Base-by-base conservation (phyloP, 73 alveolate species). In the Durusdinium trenchii region DNA sequence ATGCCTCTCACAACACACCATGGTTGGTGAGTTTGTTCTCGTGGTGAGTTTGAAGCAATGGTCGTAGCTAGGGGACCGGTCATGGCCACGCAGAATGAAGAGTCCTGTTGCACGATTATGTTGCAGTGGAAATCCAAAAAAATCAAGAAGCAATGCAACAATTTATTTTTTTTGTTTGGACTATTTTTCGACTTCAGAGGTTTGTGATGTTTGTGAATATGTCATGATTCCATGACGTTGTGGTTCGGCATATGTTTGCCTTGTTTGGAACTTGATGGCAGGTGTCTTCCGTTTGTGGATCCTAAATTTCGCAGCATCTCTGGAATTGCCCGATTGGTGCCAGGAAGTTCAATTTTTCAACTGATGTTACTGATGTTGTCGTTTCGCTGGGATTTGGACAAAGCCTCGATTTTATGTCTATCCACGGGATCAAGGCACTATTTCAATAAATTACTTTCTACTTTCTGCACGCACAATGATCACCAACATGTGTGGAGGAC, bases 321-420 rank as follows among this genome's bases (percentile, higher is more conserved):
- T 54, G 67, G 78, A 16, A 32, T 76, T 84, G 9, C 78, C 94
- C 52, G 94, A 84, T 36, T 84, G 94, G 94, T 84, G 94, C 94
- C 48, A 84, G 94, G 94, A 84, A 35, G 46, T 3, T 42, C 6
- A 35, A 36, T 5, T 20, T 30, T 0, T n/a, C n/a, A n/a, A n/a
- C n/a, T n/a, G n/a, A n/a, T n/a, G n/a, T n/a, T n/a, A n/a, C n/a
- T n/a, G n/a, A n/a, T n/a, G n/a, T n/a, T n/a, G n/a, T n/a, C n/a
- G 50, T 30, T 40, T 82, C 20, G 45, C 36, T 20, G 45, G 7
- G 47, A 43, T 42, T 23, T 42, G 32, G 61, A 16, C 46, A 43
- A 0, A 43, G 6, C 10, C 38, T 67, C 42, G 16, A 67, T 23
- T 16, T 35, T 35, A 35, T 35, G n/a, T 16, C 46, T 16, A 35